Evolutionary conservation across 2,329 filamentous ascomycete species (phyloP).

Genomic region (Pseudocercospora ulei): DNA sequence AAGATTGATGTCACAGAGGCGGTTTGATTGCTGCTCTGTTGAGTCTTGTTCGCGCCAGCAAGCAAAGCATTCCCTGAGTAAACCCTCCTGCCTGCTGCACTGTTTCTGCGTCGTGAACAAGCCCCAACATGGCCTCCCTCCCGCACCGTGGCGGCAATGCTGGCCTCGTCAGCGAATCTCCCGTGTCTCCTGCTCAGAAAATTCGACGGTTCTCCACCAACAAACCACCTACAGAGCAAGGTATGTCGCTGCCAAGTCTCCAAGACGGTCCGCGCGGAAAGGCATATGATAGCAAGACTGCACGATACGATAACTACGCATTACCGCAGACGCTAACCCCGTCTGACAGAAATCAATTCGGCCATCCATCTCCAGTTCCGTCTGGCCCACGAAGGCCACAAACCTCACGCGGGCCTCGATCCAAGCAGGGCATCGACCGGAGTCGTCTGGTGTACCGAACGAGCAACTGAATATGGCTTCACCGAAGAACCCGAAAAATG

Average conservation of each 20-base stretch:
- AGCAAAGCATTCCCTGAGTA: constrained; percentile 4
- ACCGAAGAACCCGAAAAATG: constrained; percentile 67
- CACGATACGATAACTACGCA: no score
- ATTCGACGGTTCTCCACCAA: constrained; percentile 20
- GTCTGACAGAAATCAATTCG: constrained; percentile 66
- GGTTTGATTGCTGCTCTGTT: background rate
- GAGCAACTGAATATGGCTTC: constrained; percentile 81
- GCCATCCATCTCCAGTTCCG: constrained; percentile 84
- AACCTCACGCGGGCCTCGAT: constrained; percentile 82
- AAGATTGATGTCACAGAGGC: constrained; percentile 4
- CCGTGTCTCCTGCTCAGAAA: constrained; percentile 9
- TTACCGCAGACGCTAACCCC: no score
- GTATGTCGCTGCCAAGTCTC: constrained; percentile 18
- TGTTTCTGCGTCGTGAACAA: background rate
- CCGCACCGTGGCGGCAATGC: constrained; percentile 9
- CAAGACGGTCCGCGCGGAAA: constrained; percentile 1
- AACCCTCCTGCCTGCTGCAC: constrained; percentile 1
- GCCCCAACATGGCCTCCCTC: constrained; percentile 8
- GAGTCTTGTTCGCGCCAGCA: constrained; percentile 3
- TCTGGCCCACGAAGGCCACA: constrained; percentile 79
- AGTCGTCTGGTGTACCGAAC: constrained; percentile 86
- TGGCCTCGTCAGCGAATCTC: constrained; percentile 4
- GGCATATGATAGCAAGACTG: constrained; percentile 5
- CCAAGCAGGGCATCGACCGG: constrained; percentile 80
- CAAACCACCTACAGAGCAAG: constrained; percentile 20